Base-by-base conservation (phyloP, 331 rosid genomes). In the Quercus lobata region DNA sequence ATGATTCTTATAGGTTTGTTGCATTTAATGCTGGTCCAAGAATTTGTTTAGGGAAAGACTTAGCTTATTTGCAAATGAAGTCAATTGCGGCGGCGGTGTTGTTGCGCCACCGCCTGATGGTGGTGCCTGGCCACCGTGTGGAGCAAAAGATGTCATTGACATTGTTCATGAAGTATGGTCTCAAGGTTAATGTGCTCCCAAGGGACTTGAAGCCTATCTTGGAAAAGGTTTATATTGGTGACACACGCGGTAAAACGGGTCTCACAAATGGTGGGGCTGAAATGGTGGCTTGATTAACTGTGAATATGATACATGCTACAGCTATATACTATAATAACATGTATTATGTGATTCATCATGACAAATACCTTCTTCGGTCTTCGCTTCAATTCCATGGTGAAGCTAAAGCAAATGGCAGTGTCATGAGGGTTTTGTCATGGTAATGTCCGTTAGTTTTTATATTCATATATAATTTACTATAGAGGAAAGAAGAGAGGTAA, bases 121-220 rank as follows among this genome's bases (percentile, higher is more conserved):
- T 93, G 60, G 89, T 74, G 0, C 78, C 79, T 0, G 97, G 97
- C 24, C 97, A 92, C 84, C 84, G 74, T 1, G 97, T 93, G 30
- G 98, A 90, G 91, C 98, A 93, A 34, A 93, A 93, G 86, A 93
- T 93, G 94, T 93, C 98, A 1, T 74, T 93, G 69, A 92, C 98
- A 1, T 83, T 93, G 80, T 93, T 93, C 91, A 91, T 93, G 98
- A 93, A 93, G 85, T 76, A 92, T 69, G 98, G 98, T 0, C 90
- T 93, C 2, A 85, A 1, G 83, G 90, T 93, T 54, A 79, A 89
- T 15, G 87, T 93, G 78, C 87, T 54, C 27, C 89, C 91, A 0
- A 89, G 98, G 79, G 91, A 89, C 52, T 85, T 93, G 24, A 69
- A 75, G 19, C 88, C 78, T 1, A 52, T 92, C 63, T 52, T 90